phyloP scores from a whole-genome alignment of 495 filamentous ascomycete genomes.

The Lepraria neglecta region DNA sequence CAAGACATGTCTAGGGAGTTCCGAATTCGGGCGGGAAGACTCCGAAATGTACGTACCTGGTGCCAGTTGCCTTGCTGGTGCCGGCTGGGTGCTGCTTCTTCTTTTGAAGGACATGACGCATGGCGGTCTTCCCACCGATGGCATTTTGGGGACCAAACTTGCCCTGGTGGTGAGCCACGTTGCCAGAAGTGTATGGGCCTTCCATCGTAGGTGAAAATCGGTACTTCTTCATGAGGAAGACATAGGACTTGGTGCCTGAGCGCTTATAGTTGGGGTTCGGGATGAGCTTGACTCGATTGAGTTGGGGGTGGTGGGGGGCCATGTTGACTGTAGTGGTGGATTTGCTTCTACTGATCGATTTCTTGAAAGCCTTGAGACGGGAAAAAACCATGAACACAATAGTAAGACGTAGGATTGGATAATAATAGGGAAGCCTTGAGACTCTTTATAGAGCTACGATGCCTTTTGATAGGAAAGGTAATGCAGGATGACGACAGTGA shows the following conservation, averaged over 20 bases:
- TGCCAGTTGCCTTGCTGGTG: not conserved
- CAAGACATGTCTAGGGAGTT: too few species aligned
- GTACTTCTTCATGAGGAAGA: slow-evolving; percentile 62
- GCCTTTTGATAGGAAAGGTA: not conserved
- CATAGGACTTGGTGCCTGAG: slow-evolving; percentile 68
- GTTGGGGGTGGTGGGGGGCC: slow-evolving; percentile 29
- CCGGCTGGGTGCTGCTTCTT: slow-evolving; percentile 26
- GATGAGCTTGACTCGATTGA: slow-evolving; percentile 45
- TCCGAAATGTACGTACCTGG: too few species aligned
- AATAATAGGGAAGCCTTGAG: not conserved
- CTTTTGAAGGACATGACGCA: slow-evolving; percentile 48
- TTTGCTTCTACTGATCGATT: not conserved
- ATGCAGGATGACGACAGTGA: not conserved
- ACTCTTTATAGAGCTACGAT: not conserved
- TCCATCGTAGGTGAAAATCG: slow-evolving; percentile 61
- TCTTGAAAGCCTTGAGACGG: slow-evolving; percentile 1
- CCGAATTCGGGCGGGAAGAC: too few species aligned
- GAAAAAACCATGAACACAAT: not conserved
- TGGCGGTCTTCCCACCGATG: slow-evolving; percentile 42
- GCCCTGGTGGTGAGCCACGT: slow-evolving; percentile 41
- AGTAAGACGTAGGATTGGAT: not conserved
- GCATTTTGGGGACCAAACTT: slow-evolving; percentile 39
- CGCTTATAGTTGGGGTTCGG: slow-evolving; percentile 58
- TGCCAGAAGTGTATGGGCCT: slow-evolving; percentile 56
- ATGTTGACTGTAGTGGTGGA: slow-evolving; percentile 27